Conservation (phyloP, 495 filamentous ascomycete species). For the Neurospora sp. region DNA sequence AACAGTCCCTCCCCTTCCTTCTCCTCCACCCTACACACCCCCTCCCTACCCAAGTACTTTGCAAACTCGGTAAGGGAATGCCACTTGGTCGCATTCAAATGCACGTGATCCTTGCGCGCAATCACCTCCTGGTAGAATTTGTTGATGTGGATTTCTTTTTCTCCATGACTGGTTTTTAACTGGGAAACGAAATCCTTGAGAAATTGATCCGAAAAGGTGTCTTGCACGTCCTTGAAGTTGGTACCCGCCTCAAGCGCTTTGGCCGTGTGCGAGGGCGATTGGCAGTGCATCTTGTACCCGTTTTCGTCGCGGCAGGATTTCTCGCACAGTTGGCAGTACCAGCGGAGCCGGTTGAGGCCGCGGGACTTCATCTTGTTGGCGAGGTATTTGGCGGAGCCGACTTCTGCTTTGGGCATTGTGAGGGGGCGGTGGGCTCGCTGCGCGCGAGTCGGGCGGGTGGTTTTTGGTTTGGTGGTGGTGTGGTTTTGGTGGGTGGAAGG, state of each 20-base stretch:
- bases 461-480: not conserved
- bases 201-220: constrained; percentile 70
- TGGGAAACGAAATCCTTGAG: constrained; percentile 65
- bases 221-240: constrained; percentile 63
- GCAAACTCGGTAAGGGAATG: constrained; percentile 74
- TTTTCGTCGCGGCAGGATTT: constrained; percentile 58
- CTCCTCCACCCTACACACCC: constrained; percentile 79
- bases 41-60: constrained; percentile 71
- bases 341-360: constrained; percentile 75
- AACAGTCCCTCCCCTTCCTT: constrained; percentile 71
- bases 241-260: constrained; percentile 80
- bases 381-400: constrained; percentile 75
- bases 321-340: constrained; percentile 70
- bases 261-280: constrained; percentile 73
- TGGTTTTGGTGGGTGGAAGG: not conserved
- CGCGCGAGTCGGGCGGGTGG: constrained; percentile 16
- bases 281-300: constrained; percentile 71
- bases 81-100: constrained; percentile 92
- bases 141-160: constrained; percentile 77
- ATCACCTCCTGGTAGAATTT: constrained; percentile 91
- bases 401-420: constrained; percentile 84
- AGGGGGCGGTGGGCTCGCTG: too few species aligned
- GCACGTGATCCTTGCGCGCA: constrained; percentile 69
- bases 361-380: constrained; percentile 85
- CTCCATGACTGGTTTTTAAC: constrained; percentile 69